Percentiles rank a stretch among this genome's conserved stretches.
These are phyloP conservation scores for Arachnopeziza araneosa DNA, from an alignment of 2,329 filamentous ascomycete species.

Conservation along the genomic window DNA sequence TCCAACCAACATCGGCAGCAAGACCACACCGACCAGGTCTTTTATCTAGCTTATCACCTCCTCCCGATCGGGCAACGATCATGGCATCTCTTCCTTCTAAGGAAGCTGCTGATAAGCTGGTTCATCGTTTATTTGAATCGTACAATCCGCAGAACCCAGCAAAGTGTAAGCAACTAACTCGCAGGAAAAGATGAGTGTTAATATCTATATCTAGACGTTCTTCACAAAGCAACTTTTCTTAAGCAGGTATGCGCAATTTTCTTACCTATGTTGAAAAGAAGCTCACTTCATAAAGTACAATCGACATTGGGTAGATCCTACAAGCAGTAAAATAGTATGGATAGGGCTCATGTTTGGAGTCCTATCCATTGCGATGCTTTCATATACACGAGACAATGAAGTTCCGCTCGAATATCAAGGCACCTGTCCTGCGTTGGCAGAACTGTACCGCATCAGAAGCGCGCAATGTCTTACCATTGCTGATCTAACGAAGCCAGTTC, in stretches of 20 bases:
- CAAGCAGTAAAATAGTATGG: constrained; percentile 40
- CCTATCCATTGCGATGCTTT: constrained; percentile 9
- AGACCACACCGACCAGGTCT: constrained; percentile 16
- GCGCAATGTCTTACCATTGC: constrained; percentile 47
- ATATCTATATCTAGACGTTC: neutral
- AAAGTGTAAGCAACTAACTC: neutral
- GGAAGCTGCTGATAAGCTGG: constrained; percentile 22
- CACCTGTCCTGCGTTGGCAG: neutral
- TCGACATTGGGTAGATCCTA: constrained; percentile 27
- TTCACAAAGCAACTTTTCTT: constrained; percentile 48
- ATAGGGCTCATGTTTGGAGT: constrained; percentile 42
- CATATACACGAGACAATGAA: constrained; percentile 36
- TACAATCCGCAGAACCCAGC: neutral
- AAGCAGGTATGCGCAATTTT: constrained; percentile 32
- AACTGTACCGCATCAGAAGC: constrained; percentile 42
- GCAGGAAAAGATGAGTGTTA: neutral
- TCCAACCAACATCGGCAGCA: constrained; percentile 10
- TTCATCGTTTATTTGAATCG: neutral
- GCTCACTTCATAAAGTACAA: constrained; percentile 20
- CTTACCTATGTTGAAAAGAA: neutral
- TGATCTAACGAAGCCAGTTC: constrained; percentile 45
- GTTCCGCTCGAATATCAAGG: constrained; percentile 20
- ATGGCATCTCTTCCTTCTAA: constrained; percentile 42
- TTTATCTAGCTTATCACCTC: constrained; percentile 32
- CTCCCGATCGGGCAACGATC: constrained; percentile 38